Evolutionary conservation across 306 rosid genomes (phyloP).

Genomic region (Potentilla sterilis): DNA sequence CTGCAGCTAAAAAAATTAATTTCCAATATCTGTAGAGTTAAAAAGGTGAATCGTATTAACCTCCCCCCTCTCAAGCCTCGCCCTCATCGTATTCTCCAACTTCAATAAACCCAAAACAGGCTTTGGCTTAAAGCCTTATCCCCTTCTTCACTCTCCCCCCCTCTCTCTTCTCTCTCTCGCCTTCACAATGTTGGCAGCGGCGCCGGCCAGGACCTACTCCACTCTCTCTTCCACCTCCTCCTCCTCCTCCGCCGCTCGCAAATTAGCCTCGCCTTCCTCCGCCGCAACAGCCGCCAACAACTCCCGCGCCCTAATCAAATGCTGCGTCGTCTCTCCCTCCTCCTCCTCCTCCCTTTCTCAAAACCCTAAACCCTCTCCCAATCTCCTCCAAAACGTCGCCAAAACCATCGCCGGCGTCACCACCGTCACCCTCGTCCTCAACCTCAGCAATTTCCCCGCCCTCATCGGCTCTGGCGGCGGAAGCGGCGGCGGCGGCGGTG

Average conservation of each 20-base stretch:
- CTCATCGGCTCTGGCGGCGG: constrained; percentile 22
- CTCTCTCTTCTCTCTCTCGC: not conserved
- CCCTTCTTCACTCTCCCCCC: not conserved
- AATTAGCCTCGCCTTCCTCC: constrained; percentile 16
- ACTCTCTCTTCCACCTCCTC: constrained; percentile 2
- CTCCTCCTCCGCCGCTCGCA: constrained; percentile 25
- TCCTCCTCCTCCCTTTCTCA: constrained; percentile 24
- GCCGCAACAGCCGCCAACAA: constrained; percentile 9
- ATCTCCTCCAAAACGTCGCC: constrained; percentile 44
- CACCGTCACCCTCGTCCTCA: constrained; percentile 51
- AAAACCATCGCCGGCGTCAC: constrained; percentile 58
- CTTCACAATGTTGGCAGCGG: constrained; percentile 42
- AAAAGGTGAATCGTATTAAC: too few relatives aligned
- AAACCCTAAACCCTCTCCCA: constrained; percentile 25
- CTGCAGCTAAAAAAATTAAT: too few relatives aligned
- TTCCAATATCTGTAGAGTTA: too few relatives aligned
- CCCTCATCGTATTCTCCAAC: not conserved
- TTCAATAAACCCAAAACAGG: not conserved
- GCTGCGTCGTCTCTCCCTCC: constrained; percentile 29
- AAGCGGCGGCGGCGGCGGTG: constrained; percentile 43
- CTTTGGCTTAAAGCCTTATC: not conserved
- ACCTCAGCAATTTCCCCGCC: constrained; percentile 24
- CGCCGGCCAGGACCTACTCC: constrained; percentile 45
- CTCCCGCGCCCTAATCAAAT: constrained; percentile 30
- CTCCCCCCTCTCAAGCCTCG: too few relatives aligned